phyloP scores from a whole-genome alignment of 257 asterid genomes.

The Solanum pennellii region DNA sequence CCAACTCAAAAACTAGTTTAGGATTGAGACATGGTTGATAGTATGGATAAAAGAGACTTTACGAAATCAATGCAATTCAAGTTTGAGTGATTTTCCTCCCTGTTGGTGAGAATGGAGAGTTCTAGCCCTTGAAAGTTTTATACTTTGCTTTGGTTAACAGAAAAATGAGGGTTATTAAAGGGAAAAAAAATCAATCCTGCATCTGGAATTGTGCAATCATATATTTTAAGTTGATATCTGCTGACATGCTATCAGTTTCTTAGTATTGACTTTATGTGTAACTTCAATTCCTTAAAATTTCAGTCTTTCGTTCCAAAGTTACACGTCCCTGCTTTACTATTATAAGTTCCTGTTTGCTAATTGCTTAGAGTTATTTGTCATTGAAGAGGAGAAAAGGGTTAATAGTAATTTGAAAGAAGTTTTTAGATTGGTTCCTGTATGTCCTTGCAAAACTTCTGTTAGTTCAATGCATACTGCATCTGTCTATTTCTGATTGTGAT shows the following conservation, averaged over 20 bases:
- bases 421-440: not conserved
- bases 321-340: not conserved
- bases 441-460: not conserved
- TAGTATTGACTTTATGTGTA: not conserved
- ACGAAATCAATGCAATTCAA: not conserved
- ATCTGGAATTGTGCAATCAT: not conserved
- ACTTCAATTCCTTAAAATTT: not conserved
- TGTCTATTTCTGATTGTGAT: not conserved
- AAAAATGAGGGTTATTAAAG: not conserved
- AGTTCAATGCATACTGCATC: not conserved
- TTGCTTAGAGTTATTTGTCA: not conserved
- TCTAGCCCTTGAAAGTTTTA: not conserved
- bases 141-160: not conserved
- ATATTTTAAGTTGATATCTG: not conserved
- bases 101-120: not conserved
- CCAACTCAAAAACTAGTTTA: not conserved
- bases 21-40: not conserved
- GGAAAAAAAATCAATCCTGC: not conserved
- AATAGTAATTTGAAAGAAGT: not conserved
- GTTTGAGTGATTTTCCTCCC: not conserved
- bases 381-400: not conserved
- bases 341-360: not conserved
- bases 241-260: not conserved
- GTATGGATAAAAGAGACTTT: not conserved
- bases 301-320: not conserved